Base-by-base conservation (phyloP, 2,329 filamentous ascomycete species). In the Fusarium lateritium region DNA sequence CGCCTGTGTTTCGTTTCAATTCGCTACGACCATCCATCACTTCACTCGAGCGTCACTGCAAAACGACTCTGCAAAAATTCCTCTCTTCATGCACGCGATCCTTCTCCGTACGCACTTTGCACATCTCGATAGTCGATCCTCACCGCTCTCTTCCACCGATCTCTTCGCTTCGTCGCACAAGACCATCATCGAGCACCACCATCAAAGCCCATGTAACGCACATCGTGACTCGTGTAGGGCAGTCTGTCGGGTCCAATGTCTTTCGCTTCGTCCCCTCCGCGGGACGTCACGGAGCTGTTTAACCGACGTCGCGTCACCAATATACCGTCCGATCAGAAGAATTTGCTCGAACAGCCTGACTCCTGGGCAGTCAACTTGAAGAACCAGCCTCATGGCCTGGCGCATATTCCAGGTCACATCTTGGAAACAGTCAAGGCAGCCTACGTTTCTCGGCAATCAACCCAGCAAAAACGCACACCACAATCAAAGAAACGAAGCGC, bases 281-380 rank as follows among this genome's bases (percentile, higher is more conserved):
- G 70, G 53, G 70, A 71, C 45, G 39, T 77, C 26, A 38, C 56
- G 36, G 65, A 71, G 34, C 62, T 76, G 36, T 64, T 79, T 42
- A 44, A 68, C 44, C 76, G 73, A 13, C 75, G 74, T 8, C 76
- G 64, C 14, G 64, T 77, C 21, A 61, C 76, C 19, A 76, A 56
- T 24, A 76, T 84, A 8, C 79, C 82, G 1, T 76, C 73, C 17
- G 78, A 82, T 40, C 84, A 85, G 65, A 74, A 74, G 26, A 53
- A 55, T 6, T 70, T 84, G 3, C 72, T 85, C 2, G 76, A 79
- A 3, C 57, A 69, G 1, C 50, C 73, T 5, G 73, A 77, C 52
- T 76, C 82, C 3, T 84, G 83, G 83, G 76, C 75, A 5, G 66
- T 75, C 5, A 67, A 74, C 38, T 49, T 74, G 7, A 74, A 68